Base-by-base conservation (phyloP, 306 rosid genomes). In the Glycine tomentella region DNA sequence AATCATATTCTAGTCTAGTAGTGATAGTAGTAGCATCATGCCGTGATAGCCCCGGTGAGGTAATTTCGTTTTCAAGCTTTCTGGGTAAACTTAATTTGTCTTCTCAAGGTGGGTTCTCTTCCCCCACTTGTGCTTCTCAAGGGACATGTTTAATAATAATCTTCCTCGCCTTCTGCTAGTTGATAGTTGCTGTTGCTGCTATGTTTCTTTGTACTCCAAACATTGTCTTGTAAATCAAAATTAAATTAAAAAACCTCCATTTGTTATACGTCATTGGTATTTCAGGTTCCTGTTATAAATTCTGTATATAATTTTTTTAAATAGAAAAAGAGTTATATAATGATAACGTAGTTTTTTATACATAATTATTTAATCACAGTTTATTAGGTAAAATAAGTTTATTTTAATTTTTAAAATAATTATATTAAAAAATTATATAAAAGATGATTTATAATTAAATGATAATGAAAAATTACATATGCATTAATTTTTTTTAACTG, bases 51-150 rank as follows among this genome's bases (percentile, higher is more conserved):
- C 48, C 48, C 11, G 0, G 68, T 38, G 68, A 48, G 77, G 67
- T 79, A 67, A 84, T 79, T 79, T 79, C 77, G 69, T 84, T 79
- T 84, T 78, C 87, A 65, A 66, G 13, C 77, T 49, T 73, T 62
- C 4, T 83, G 49, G 69, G 16, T 55, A 7, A 53, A 73, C 5
- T 77, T 45, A 68, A 45, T 20, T 69, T 78, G 80, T 53, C 40
- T 79, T 66, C 67, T 78, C 72, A 73, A 73, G 81, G 81, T 79
- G 77, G 76, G 82, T 76, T 73, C 75, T 73, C 78, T 73, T 46
- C 50, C 74, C n/a, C 57, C 79, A 72, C 79, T 52, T 14, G 78
- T 42, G 64, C 55, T 80, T 49, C 79, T 66, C 59, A 52, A 7
- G 65, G 56, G 65, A 56, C 74, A 51, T 40, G 74, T 11, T 25